A percentile compares a stretch with the other conserved stretches of the same genome.
These are phyloP conservation scores for Fagus sylvatica DNA, from an alignment of 306 rosid genomes.

Conservation along the genomic window DNA sequence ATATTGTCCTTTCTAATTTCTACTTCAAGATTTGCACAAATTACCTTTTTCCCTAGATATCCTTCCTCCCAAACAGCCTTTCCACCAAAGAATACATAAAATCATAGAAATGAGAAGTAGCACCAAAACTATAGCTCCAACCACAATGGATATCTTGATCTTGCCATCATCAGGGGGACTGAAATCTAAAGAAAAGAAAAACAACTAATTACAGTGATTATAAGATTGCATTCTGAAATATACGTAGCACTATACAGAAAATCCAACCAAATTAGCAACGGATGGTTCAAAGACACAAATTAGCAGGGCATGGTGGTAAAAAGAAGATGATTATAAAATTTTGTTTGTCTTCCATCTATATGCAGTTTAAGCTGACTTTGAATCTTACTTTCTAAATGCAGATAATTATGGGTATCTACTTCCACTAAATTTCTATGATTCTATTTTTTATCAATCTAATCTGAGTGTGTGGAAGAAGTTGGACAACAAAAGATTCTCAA, in stretches of 20 bases:
- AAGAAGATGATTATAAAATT: too few relatives aligned
- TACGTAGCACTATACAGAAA: too few relatives aligned
- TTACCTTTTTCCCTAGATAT: slow-evolving; percentile 26
- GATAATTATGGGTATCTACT: background rate
- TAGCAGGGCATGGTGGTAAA: too few relatives aligned
- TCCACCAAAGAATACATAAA: slow-evolving; percentile 22
- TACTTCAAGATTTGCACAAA: background rate
- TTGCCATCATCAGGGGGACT: background rate
- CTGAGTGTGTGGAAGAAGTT: background rate
- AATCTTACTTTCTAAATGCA: too few relatives aligned
- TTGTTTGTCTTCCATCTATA: too few relatives aligned
- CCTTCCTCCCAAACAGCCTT: background rate
- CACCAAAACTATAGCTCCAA: slow-evolving; percentile 2
- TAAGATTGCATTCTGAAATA: background rate
- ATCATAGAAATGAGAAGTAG: slow-evolving; percentile 1
- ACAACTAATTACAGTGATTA: background rate
- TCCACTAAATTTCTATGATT: too few relatives aligned
- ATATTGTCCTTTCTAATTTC: too few relatives aligned
- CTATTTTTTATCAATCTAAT: background rate
- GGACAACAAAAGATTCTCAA: too few relatives aligned
- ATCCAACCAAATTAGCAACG: too few relatives aligned
- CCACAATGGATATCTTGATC: background rate
- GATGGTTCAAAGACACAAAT: too few relatives aligned
- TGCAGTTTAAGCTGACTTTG: too few relatives aligned
- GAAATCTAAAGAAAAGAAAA: slow-evolving; percentile 6